A percentile compares a stretch with the other conserved stretches of the same genome.
phyloP scores from a whole-genome alignment of 306 rosid genomes.

The Dryas drummondii region DNA sequence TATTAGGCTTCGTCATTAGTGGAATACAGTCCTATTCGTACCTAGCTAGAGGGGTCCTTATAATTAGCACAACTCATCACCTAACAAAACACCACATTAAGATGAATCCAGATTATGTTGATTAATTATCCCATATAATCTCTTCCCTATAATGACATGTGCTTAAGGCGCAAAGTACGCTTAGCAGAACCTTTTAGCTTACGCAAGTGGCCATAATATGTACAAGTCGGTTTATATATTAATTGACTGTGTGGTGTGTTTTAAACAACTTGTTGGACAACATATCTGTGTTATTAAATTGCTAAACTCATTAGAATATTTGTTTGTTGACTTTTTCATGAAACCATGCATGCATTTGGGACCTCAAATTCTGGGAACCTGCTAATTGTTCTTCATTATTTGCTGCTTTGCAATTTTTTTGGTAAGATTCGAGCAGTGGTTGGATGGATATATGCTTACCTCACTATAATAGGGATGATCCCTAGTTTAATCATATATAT shows the following conservation, averaged over 20 bases:
- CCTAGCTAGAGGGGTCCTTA: constrained; percentile 14
- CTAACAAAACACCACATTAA: constrained; percentile 32
- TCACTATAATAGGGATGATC: neutral
- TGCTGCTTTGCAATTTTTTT: constrained; percentile 3
- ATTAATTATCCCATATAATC: neutral
- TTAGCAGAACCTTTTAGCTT: constrained; percentile 34
- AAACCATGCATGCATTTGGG: neutral
- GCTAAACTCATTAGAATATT: neutral
- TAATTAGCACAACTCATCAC: constrained; percentile 33
- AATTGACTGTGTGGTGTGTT: constrained; percentile 19
- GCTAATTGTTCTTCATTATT: neutral
- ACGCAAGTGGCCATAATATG: constrained; percentile 33
- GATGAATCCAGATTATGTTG: constrained; percentile 21
- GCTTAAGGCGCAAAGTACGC: constrained; percentile 60
- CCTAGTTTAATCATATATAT: neutral
- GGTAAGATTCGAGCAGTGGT: neutral
- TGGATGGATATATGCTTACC: neutral
- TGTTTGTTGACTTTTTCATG: constrained; percentile 23
- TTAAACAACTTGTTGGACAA: constrained; percentile 23
- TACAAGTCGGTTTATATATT: constrained; percentile 29
- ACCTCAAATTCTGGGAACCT: constrained; percentile 25
- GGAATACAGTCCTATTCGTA: constrained; percentile 22
- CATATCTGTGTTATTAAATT: constrained; percentile 27
- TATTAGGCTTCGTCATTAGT: constrained; percentile 22
- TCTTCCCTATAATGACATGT: constrained; percentile 47